Evolutionary conservation across 2,329 filamentous ascomycete species (phyloP).

Genomic region (Nigrospora osmanthi): DNA sequence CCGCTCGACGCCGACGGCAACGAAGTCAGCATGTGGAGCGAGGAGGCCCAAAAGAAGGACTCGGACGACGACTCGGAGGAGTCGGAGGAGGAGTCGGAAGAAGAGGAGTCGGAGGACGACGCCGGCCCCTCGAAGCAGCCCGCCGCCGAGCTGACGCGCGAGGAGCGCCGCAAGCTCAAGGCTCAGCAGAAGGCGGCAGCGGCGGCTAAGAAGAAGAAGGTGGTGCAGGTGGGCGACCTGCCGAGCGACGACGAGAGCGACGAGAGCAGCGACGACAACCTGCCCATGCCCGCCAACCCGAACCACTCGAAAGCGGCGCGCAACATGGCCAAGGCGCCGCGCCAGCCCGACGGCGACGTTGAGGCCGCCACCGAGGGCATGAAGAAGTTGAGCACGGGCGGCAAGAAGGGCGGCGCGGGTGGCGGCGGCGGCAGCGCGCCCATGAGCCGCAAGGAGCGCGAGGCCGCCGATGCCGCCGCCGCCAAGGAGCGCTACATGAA

Average conservation of each 20-base stretch:
- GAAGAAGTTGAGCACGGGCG: conserved; percentile 41
- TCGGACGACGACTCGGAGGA: conserved; percentile 42
- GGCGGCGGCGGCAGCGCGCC: conserved; percentile 6
- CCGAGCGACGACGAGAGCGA: conserved; percentile 60
- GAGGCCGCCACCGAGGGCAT: conserved; percentile 47
- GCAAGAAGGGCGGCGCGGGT: conserved; percentile 11
- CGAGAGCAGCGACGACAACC: conserved; percentile 42
- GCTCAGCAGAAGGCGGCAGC: conserved; percentile 90
- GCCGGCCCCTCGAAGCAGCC: conserved; percentile 30
- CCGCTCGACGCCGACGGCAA: conserved; percentile 87
- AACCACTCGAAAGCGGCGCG: conserved; percentile 78
- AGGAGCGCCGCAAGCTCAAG: conserved; percentile 79
- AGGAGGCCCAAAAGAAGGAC: conserved; percentile 39
- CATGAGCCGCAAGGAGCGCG: conserved; percentile 46
- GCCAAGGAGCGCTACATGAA: conserved; percentile 86
- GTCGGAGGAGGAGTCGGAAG: conserved; percentile 43
- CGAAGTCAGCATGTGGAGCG: conserved; percentile 80
- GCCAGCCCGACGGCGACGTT: conserved; percentile 36
- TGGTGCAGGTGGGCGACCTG: conserved; percentile 77
- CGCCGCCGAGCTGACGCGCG: conserved; percentile 60
- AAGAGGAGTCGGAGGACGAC: conserved; percentile 40
- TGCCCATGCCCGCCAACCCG: conserved; percentile 76
- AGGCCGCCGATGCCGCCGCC: conserved; percentile 79
- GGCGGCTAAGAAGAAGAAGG: conserved; percentile 65
- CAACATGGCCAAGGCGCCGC: conserved; percentile 42